These are phyloP conservation scores for Phialophora verrucosa DNA, from an alignment of 2,329 filamentous ascomycete genomes.

Conservation along the genomic window DNA sequence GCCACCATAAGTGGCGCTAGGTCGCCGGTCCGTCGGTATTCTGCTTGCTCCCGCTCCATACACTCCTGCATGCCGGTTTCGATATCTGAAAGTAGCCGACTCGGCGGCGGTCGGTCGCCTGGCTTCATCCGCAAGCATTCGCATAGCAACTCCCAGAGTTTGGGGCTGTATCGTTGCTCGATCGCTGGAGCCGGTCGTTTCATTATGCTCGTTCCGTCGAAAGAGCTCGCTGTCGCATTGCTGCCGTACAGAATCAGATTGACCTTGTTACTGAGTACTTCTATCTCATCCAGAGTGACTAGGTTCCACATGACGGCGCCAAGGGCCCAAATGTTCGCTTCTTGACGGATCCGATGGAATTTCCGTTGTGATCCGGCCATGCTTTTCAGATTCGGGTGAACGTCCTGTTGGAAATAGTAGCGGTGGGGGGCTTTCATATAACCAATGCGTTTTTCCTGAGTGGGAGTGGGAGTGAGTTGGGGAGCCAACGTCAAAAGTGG, in stretches of 20 bases:
- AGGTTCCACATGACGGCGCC: constrained; percentile 27
- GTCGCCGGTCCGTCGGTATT: neutral
- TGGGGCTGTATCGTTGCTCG: constrained; percentile 20
- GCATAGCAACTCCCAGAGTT: constrained; percentile 21
- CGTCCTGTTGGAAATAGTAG: constrained; percentile 11
- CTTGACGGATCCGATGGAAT: constrained; percentile 20
- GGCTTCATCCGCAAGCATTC: constrained; percentile 21
- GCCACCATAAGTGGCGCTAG: constrained; percentile 1
- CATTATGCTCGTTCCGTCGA: constrained; percentile 14
- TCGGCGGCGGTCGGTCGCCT: constrained; percentile 12
- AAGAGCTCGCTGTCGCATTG: constrained; percentile 1
- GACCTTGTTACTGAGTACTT: constrained; percentile 19
- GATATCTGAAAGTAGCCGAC: constrained; percentile 3
- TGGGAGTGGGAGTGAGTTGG: neutral
- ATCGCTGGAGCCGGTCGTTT: constrained; percentile 1
- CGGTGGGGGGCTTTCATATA: neutral
- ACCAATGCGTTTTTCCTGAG: constrained; percentile 7
- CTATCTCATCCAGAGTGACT: constrained; percentile 24
- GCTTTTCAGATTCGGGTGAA: constrained; percentile 1
- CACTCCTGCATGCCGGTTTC: neutral
- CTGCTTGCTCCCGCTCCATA: constrained; percentile 7
- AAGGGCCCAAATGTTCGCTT: constrained; percentile 30
- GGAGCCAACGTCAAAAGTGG: too few relatives aligned
- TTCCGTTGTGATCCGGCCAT: constrained; percentile 1
- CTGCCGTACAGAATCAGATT: constrained; percentile 16